Base-by-base conservation (phyloP, 1,284 basidiomycete genomes). In the Apiotrichum siamense region DNA sequence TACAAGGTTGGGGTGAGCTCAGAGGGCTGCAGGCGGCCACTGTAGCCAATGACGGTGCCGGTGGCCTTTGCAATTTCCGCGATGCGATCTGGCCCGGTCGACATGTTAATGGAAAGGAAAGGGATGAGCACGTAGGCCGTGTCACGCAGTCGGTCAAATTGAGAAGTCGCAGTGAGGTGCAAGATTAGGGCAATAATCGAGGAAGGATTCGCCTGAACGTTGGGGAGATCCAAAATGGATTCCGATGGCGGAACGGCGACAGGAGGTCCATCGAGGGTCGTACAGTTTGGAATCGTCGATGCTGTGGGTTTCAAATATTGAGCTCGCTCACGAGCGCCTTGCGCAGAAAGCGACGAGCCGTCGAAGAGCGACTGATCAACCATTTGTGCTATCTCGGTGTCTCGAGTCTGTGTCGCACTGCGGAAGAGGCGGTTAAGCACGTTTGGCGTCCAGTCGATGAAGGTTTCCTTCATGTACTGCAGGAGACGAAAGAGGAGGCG, bases 71-170 rank as follows among this genome's bases (percentile, higher is more conserved):
- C n/a, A n/a, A 47, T 23, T 13, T 43, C 31, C 2, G 38, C 29
- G 13, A 51, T 37, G 13, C 15, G 6, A 15, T 37, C 43, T 0
- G 21, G 2, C 3, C 49, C 17, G n/a, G 53, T 49, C 1, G n/a
- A 31, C 10, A 18, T 26, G 6, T 35, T 44, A 17, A 57, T 58
- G 1, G 33, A 15, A 4, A 69, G 57, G 47, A 57, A 70, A 0
- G 70, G 70, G 17, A 69, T 58, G 17, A 67, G 40, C 4, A 40
- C 49, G 50, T 66, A 65, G 0, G 64, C 52, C 4, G 64, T 33
- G 13, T 47, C 20, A 20, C 55, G 52, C 21, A 70, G 52, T 11
- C 63, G 58, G 10, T 60, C 49, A 37, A 62, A 62, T 47, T 69
- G 63, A 12, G 55, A 54, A 1, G 64, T 63, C 2, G 55, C 57